Evolutionary conservation across 495 filamentous ascomycete genomes (phyloP).

Genomic region (Daldinia childiae): DNA sequence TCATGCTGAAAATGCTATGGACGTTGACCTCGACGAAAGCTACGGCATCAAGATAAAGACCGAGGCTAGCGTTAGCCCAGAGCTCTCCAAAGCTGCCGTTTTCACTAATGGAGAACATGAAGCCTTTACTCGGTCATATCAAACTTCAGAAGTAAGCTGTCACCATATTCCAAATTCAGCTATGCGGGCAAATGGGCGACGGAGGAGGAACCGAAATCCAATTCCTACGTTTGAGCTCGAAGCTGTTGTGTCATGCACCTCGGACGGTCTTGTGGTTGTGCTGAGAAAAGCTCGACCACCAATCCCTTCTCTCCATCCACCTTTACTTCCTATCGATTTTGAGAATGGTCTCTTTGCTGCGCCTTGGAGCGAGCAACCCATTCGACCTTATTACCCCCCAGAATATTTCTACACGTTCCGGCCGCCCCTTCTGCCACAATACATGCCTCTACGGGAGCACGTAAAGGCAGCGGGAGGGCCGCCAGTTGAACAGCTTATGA

Average conservation of each 20-base stretch:
- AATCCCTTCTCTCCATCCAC: conserved; percentile 65
- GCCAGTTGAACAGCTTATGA: conserved; percentile 72
- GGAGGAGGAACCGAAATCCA: conserved; percentile 27
- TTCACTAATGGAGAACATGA: background rate
- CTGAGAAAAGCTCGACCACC: conserved; percentile 77
- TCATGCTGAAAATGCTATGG: conserved; percentile 41
- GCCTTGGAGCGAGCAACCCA: conserved; percentile 75
- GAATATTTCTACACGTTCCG: conserved; percentile 55
- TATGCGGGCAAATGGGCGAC: conserved; percentile 11
- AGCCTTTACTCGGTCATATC: conserved; percentile 8
- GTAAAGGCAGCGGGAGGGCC: conserved; percentile 61
- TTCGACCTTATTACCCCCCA: conserved; percentile 54
- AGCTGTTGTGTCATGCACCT: conserved; percentile 89
- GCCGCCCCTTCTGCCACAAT: conserved; percentile 53
- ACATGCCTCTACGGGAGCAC: conserved; percentile 56
- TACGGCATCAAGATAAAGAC: conserved; percentile 30
- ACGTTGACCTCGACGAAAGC: conserved; percentile 44
- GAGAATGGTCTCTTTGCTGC: conserved; percentile 79
- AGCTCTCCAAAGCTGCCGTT: conserved; percentile 18
- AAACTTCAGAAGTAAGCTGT: conserved; percentile 14
- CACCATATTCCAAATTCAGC: conserved; percentile 23
- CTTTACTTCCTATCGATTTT: conserved; percentile 59
- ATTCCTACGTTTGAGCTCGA: conserved; percentile 72
- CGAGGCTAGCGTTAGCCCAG: conserved; percentile 25
- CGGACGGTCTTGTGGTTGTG: conserved; percentile 86